A percentile compares a stretch with the other conserved stretches of the same genome.
Evolutionary conservation across 1,284 basidiomycete genomes (phyloP).

Genomic region (Porodaedalea pini): DNA sequence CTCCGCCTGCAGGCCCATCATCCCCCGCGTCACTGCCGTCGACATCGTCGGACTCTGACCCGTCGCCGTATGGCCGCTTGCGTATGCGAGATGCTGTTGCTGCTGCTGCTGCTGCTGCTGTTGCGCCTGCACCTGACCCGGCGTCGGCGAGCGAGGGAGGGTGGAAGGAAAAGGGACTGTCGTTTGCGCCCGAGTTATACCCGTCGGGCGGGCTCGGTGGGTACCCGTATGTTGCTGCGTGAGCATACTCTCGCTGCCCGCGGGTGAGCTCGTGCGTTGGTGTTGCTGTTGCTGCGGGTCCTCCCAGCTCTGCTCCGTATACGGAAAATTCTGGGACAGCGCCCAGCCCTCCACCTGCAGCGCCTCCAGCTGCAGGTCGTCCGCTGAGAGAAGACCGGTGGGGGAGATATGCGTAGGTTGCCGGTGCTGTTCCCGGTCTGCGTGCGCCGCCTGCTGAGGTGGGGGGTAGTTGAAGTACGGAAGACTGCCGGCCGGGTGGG

Average conservation of each 20-base stretch:
- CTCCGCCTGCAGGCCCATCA: constrained; percentile 27
- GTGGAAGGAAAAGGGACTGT: constrained; percentile 79
- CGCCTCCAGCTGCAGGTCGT: constrained; percentile 28
- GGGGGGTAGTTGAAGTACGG: constrained; percentile 45
- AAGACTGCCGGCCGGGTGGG: constrained; percentile 39
- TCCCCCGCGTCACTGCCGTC: constrained; percentile 30
- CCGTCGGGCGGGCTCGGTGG: constrained; percentile 27
- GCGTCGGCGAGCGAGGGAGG: constrained; percentile 52
- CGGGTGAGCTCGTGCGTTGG: constrained; percentile 11
- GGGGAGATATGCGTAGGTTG: constrained; percentile 43
- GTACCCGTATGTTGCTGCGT: constrained; percentile 25
- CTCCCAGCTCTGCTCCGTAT: constrained; percentile 28
- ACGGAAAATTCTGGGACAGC: constrained; percentile 42
- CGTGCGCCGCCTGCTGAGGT: constrained; percentile 29
- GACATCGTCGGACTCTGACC: constrained; percentile 40
- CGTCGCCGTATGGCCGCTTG: constrained; percentile 32
- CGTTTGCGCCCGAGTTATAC: constrained; percentile 26
- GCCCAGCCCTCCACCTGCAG: constrained; percentile 36
- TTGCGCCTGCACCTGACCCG: constrained; percentile 21
- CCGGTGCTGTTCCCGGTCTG: constrained; percentile 47
- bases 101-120: constrained; percentile 13
- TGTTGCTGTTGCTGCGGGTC: constrained; percentile 14
- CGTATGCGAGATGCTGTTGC: constrained; percentile 27
- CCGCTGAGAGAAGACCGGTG: constrained; percentile 36
- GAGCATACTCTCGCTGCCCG: constrained; percentile 15